Base-by-base conservation (phyloP, 306 rosid species). In the Vigna trinervia region DNA sequence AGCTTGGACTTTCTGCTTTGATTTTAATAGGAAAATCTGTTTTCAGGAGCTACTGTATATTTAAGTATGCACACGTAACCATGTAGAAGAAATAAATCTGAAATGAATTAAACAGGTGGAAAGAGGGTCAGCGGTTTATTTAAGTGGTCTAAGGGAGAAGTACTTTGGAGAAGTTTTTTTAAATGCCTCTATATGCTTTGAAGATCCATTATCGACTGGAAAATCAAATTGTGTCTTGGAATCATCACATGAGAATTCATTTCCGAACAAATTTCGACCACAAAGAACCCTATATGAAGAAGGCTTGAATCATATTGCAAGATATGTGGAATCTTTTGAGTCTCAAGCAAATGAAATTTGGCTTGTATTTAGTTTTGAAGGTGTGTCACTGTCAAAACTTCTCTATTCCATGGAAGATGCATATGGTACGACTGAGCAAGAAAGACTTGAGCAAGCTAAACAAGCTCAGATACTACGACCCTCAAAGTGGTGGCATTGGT, bases 401-500 rank as follows among this genome's bases (percentile, higher is more conserved):
- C 43, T 94, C 81, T 92, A 94, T 86, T 78, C 92, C 17, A 87
- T 82, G 69, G 93, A 92, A 78, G 96, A 90, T 71, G 75, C 70
- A 63, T 65, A 82, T 45, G 71, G 41, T 38, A 60, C 81, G 68
- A 58, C 84, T 9, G 90, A 80, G 62, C 88, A 84, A 58, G 88
- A 84, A 81, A 84, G 56, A 64, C 72, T 57, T 83, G 93, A 88
- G 73, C 80, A 89, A 6, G 86, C 13, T 63, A 85, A 90, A 73
- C 88, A 83, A 75, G 87, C 80, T 61, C 95, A 82, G 80, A 85
- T 94, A 47, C 76, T 94, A 41, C 90, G 61, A 53, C 96, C 96
- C 74, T 94, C 98, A 22, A 92, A 94, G 75, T 94, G 98, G 97
- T 94, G 97, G 98, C 96, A 87, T 83, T 92, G 98, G 97, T 86